A percentile compares a stretch with the other conserved stretches of the same genome.
Evolutionary conservation across 2,329 filamentous ascomycete species (phyloP).

Genomic region (Fusarium dlaminii): DNA sequence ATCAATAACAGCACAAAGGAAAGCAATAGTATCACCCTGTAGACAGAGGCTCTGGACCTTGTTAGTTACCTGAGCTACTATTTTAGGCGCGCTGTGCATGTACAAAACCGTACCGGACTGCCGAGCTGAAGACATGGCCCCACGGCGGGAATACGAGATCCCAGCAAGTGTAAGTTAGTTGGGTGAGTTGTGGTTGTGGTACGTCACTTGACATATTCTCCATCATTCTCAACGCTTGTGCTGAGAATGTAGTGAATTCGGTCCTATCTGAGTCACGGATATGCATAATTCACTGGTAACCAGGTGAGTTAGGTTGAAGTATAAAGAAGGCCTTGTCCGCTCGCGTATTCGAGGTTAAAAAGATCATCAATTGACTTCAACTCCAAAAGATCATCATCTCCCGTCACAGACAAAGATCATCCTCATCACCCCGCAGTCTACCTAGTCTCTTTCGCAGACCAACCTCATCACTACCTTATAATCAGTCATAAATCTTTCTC

Average conservation of each 20-base stretch:
- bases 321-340: slow-evolving; percentile 30
- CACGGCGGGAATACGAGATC: slow-evolving; percentile 39
- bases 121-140: slow-evolving; percentile 22
- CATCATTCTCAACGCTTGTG: slow-evolving; percentile 19
- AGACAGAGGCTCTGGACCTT: slow-evolving; percentile 2
- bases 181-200: slow-evolving; percentile 25
- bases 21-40: background rate
- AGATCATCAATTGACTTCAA: slow-evolving; percentile 8
- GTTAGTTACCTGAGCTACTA: slow-evolving; percentile 4
- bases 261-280: slow-evolving; percentile 4
- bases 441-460: background rate
- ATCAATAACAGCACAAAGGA: background rate
- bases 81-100: slow-evolving; percentile 20
- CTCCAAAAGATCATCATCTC: slow-evolving; percentile 15
- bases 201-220: slow-evolving; percentile 36
- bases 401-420: slow-evolving; percentile 28
- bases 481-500: background rate
- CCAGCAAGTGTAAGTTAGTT: background rate
- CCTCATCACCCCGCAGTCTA: slow-evolving; percentile 13
- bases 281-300: background rate
- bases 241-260: slow-evolving; percentile 33
- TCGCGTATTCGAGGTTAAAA: background rate
- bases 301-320: background rate
- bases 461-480: slow-evolving; percentile 11
- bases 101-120: slow-evolving; percentile 7